A percentile compares a stretch with the other conserved stretches of the same genome.
These are phyloP conservation scores for Purpureocillium takamizusanense DNA, from an alignment of 2,329 filamentous ascomycete species.

Conservation along the genomic window DNA sequence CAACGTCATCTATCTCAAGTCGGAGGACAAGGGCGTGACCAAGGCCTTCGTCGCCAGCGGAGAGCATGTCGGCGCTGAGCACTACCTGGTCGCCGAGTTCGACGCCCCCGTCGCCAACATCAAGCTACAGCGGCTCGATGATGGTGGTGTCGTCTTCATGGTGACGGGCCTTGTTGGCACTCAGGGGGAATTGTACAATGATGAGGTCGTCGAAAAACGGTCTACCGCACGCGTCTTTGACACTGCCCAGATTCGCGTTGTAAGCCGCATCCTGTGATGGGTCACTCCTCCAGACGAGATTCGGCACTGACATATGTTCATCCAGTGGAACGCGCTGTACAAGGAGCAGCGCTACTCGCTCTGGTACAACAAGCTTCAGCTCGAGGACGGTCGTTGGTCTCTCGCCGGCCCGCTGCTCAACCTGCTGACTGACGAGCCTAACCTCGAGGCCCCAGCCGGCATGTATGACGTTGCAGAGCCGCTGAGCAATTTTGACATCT, in stretches of 20 bases:
- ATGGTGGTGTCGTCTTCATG: conserved; percentile 25
- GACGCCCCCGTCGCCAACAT: conserved; percentile 21
- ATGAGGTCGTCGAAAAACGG: conserved; percentile 12
- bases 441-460: conserved; percentile 21
- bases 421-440: conserved; percentile 14
- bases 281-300: no score
- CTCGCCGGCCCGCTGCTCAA: conserved; percentile 21
- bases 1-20: conserved; percentile 8
- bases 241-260: conserved; percentile 19
- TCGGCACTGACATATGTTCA: not conserved
- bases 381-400: conserved; percentile 17
- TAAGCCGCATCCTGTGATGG: no score
- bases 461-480: conserved; percentile 16
- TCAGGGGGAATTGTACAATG: conserved; percentile 23
- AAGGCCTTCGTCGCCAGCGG: conserved; percentile 19
- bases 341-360: conserved; percentile 22
- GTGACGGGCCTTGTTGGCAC: conserved; percentile 21
- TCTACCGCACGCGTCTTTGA: conserved; percentile 25
- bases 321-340: conserved; percentile 22
- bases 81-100: conserved; percentile 19
- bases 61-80: conserved; percentile 9
- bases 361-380: conserved; percentile 27
- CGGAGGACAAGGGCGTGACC: conserved; percentile 18
- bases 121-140: conserved; percentile 21
- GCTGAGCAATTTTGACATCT: conserved; percentile 21